Base-by-base conservation (phyloP, 371 early-diverging fungal genomes). In the Mycotypha africana region DNA sequence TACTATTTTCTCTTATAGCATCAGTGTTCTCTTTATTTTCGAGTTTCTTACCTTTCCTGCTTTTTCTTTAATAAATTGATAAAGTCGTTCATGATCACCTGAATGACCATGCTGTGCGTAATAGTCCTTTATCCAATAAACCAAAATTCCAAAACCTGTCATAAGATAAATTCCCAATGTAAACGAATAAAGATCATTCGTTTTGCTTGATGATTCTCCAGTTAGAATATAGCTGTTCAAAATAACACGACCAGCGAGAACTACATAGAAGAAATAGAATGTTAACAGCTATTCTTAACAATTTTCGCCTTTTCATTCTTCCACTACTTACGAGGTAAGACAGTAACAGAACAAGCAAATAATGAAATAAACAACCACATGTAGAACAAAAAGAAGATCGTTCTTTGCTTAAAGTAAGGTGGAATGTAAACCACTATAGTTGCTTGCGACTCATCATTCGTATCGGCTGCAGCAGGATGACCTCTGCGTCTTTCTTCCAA, bases 391-490 rank as follows among this genome's bases (percentile, higher is more conserved):
- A 65, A 65, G 9, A 54, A 5, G 25, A 65, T 53, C 48, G 81
- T 64, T 23, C 82, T 66, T 30, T 47, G 38, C 23, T 70, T 67
- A 41, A 88, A 82, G 16, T 61, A 55, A 3, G 85, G 83, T 20
- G 91, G 90, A 7, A 76, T 62, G 56, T 86, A 86, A 0, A 90
- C 78, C 2, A 89, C 63, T 14, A 63, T 65, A 0, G 77, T 78
- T 20, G 70, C 62, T 49, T 67, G 56, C 42, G 73, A 56, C 38
- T 69, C 58, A 62, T 76, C 69, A 43, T 65, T 51, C 36, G 74
- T 49, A 53, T 74, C 70, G 25, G 65, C 56, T 30, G 79, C 58
- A 53, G 75, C 80, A 38, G 81, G 78, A 24, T 76, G 75, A 12
- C 71, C 75, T 38, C 62, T 45, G 17, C 39, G 51, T 65, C 84